phyloP scores from a whole-genome alignment of 768 basidiomycete species.

The Cystofilobasidium capitatum region DNA sequence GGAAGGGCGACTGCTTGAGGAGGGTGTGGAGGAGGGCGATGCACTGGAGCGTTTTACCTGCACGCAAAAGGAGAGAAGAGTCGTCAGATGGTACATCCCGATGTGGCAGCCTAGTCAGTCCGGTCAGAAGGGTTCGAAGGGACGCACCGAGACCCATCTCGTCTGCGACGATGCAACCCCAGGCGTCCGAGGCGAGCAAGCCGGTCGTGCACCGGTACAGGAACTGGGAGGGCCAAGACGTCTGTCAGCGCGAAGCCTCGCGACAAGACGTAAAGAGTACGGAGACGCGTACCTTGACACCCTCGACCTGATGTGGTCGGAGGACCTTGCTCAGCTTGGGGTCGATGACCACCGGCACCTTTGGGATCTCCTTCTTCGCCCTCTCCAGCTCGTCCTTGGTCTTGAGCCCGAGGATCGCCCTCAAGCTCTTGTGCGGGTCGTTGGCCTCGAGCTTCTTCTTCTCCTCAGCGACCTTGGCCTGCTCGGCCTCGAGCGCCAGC shows the following conservation, averaged over 20 bases:
- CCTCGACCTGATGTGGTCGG: conserved; percentile 95
- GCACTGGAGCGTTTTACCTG: conserved; percentile 84
- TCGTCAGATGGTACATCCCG: not conserved
- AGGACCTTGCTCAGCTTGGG: conserved; percentile 76
- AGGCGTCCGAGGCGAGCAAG: conserved; percentile 77
- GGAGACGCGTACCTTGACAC: conserved; percentile 64
- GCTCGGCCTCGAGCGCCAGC: conserved; percentile 51
- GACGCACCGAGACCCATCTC: conserved; percentile 82
- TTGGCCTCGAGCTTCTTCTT: conserved; percentile 51
- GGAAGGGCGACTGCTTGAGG: conserved; percentile 83
- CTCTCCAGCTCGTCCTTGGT: conserved; percentile 45
- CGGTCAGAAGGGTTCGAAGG: not conserved
- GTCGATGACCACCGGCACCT: conserved; percentile 95
- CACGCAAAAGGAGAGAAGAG: not conserved
- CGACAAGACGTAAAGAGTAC: conserved; percentile 4
- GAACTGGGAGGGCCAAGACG: conserved; percentile 52
- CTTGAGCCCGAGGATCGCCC: conserved; percentile 62
- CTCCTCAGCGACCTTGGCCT: conserved; percentile 46
- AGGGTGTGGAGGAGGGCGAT: conserved; percentile 92
- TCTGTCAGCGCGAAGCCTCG: not conserved
- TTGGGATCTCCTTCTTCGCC: conserved; percentile 49
- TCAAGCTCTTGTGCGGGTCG: conserved; percentile 88
- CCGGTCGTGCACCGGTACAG: conserved; percentile 91
- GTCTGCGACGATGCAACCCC: conserved; percentile 93
- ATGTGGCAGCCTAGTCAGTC: not conserved